A percentile compares a stretch with the other conserved stretches of the same genome.
Conservation (phyloP, 768 basidiomycete species). For the Suillus brevipes region DNA sequence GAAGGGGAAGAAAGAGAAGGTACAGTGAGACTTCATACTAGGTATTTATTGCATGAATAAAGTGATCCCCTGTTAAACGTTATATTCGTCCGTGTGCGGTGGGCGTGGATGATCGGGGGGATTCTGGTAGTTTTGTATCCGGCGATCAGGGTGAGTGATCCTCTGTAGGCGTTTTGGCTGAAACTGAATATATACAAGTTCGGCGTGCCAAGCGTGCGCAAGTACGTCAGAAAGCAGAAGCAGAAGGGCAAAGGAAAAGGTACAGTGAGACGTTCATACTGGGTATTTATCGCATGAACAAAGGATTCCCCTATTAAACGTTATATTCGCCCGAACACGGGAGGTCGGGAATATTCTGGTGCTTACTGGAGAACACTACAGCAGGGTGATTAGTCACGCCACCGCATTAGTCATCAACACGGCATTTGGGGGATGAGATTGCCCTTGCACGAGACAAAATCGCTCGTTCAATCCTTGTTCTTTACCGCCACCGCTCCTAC, state of each 20-base stretch:
- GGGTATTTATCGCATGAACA: not conserved
- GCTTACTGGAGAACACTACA: constrained; percentile 23
- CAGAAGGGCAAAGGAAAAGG: constrained; percentile 32
- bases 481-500: too few species aligned
- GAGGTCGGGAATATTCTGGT: constrained; percentile 32
- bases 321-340: not conserved
- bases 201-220: constrained; percentile 58
- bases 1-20: too few species aligned
- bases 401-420: constrained; percentile 16
- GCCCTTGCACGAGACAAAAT: constrained; percentile 11
- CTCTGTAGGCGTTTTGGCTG: not conserved
- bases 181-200: constrained; percentile 45
- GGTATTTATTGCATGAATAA: too few species aligned
- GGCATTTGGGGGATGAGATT: constrained; percentile 4
- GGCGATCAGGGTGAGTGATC: constrained; percentile 57
- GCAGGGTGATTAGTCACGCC: constrained; percentile 20
- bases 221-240: constrained; percentile 43
- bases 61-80: too few species aligned
- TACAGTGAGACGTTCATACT: constrained; percentile 19
- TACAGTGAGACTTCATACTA: too few species aligned
- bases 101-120: constrained; percentile 65
- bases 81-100: too few species aligned
- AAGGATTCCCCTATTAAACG: not conserved
- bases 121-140: constrained; percentile 71
- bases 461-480: constrained; percentile 14